Conservation (phyloP, 805 yeast species). For the Kodamaea leandrae region DNA sequence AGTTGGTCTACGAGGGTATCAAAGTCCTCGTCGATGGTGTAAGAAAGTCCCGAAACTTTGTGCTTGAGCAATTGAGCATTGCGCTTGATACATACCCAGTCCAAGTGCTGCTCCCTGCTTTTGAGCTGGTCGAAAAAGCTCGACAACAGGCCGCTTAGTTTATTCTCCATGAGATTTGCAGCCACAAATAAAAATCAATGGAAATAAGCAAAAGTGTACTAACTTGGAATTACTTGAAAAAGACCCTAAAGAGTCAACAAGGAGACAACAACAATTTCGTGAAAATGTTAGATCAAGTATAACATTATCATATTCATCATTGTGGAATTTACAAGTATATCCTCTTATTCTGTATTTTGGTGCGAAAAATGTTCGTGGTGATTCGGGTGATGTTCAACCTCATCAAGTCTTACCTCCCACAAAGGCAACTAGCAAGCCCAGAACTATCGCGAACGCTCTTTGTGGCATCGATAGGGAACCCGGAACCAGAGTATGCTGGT, state of each 20-base stretch:
- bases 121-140: background rate
- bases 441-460: constrained; percentile 17
- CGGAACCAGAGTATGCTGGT: constrained; percentile 54
- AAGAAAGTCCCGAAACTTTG: constrained; percentile 9
- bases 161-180: constrained; percentile 2
- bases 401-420: background rate
- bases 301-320: too few species aligned
- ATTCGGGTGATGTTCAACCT: background rate
- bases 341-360: too few species aligned
- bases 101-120: background rate
- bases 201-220: too few species aligned
- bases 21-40: constrained; percentile 27
- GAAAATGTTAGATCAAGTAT: too few species aligned
- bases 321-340: too few species aligned
- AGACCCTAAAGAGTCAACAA: too few species aligned
- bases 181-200: constrained; percentile 1
- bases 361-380: background rate
- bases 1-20: constrained; percentile 23
- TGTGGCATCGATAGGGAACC: constrained; percentile 71
- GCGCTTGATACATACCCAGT: constrained; percentile 18
- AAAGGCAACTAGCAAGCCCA: background rate
- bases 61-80: constrained; percentile 10
- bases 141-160: background rate
- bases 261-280: too few species aligned
- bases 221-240: too few species aligned